Evolutionary conservation across 768 basidiomycete genomes (phyloP).

Genomic region (Trametes cubensis): DNA sequence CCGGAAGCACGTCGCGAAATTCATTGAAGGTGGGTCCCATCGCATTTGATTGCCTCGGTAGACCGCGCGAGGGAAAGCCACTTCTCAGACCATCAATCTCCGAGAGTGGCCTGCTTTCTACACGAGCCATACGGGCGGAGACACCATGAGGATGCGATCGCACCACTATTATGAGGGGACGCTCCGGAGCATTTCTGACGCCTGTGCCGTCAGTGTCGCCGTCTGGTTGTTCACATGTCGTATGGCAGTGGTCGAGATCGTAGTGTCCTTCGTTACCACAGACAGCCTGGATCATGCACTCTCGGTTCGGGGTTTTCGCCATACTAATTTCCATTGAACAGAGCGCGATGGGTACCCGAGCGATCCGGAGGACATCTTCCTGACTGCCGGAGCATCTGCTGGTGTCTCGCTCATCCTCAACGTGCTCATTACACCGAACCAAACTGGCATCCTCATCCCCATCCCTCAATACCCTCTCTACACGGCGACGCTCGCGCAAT

Average conservation of each 20-base stretch:
- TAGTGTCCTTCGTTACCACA: too few relatives aligned
- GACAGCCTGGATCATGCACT: too few relatives aligned
- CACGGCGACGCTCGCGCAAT: conserved; percentile 90
- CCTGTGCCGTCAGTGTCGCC: too few relatives aligned
- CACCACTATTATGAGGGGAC: too few relatives aligned
- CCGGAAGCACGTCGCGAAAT: conserved; percentile 84
- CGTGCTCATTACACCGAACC: conserved; percentile 70
- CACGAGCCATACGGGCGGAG: too few relatives aligned
- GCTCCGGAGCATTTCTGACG: too few relatives aligned
- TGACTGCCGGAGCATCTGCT: conserved; percentile 92
- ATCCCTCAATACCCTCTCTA: conserved; percentile 99
- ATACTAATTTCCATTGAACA: conserved; percentile 33
- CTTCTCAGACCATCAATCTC: too few relatives aligned
- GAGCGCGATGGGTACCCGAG: conserved; percentile 90
- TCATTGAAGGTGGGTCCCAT: conserved; percentile 67
- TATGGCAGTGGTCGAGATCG: too few relatives aligned
- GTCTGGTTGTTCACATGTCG: too few relatives aligned
- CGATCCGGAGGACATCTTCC: conserved; percentile 84
- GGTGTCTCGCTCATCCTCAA: conserved; percentile 89
- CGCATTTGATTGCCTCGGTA: background rate
- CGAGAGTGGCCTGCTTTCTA: too few relatives aligned
- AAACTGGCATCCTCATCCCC: conserved; percentile 85
- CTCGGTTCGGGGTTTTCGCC: background rate
- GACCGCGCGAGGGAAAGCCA: too few relatives aligned
- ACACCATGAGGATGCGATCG: too few relatives aligned